These are phyloP conservation scores for Chalaropsis ovoidea DNA, from an alignment of 2,329 filamentous ascomycete species.

Conservation along the genomic window DNA sequence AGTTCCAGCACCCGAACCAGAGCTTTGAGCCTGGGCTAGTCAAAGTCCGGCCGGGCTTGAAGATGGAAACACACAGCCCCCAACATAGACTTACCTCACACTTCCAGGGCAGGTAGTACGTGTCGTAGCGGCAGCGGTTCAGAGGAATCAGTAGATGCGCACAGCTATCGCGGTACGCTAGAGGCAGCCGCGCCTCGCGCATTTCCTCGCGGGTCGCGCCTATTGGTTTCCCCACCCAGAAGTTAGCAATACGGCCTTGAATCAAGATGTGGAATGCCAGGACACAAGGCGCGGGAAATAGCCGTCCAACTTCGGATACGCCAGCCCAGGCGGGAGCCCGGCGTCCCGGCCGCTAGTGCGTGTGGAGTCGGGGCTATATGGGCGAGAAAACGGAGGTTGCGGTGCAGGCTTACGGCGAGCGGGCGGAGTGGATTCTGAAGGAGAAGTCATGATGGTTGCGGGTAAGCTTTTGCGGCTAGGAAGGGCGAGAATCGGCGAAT, in stretches of 20 bases:
- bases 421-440: slow-evolving; percentile 14
- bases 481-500: neutral
- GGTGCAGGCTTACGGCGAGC: slow-evolving; percentile 15
- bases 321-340: neutral
- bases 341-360: neutral
- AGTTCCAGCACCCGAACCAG: neutral
- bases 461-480: neutral
- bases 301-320: neutral
- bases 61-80: neutral
- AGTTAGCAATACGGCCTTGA: neutral
- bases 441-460: slow-evolving; percentile 5
- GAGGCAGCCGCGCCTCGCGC: slow-evolving; percentile 76
- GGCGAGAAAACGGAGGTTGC: neutral
- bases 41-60: neutral
- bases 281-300: neutral
- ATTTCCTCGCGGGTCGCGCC: slow-evolving; percentile 83
- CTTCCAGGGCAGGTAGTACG: slow-evolving; percentile 95
- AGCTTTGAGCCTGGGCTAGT: neutral
- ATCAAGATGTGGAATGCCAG: neutral
- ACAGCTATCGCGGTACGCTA: slow-evolving; percentile 91
- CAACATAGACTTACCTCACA: slow-evolving; percentile 61
- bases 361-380: neutral
- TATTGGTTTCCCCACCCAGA: slow-evolving; percentile 30
- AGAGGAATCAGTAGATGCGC: slow-evolving; percentile 89
- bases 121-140: slow-evolving; percentile 85